Percentiles rank a stretch among this genome's conserved stretches.
These are phyloP conservation scores for Hsuehochloa calcarea DNA, from an alignment of 176 grass and related monocot species.

Conservation along the genomic window DNA sequence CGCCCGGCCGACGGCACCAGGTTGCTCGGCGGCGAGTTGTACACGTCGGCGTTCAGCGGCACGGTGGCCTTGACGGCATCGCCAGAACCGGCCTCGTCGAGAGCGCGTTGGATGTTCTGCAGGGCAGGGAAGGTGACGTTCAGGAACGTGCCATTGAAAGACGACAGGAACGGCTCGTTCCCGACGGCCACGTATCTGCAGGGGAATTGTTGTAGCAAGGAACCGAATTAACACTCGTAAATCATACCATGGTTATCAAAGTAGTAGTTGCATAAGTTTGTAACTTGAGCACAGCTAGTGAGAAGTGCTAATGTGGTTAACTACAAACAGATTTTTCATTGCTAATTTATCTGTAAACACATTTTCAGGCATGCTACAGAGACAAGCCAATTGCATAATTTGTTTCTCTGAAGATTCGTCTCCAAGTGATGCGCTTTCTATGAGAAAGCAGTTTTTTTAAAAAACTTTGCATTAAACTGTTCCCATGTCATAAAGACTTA, in stretches of 20 bases:
- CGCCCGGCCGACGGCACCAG: conserved; percentile 53
- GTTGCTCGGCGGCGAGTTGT: conserved; percentile 24
- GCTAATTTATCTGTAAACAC: neutral
- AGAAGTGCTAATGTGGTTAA: neutral
- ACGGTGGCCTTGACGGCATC: conserved; percentile 61
- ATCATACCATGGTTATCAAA: neutral
- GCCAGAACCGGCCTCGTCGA: conserved; percentile 64
- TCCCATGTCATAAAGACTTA: neutral
- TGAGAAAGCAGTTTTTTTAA: neutral
- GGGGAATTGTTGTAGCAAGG: neutral
- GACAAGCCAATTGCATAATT: neutral
- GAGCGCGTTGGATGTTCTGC: conserved; percentile 75
- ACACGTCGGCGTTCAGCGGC: conserved; percentile 86
- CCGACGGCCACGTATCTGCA: conserved; percentile 87
- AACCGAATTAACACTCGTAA: neutral
- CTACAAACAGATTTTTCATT: neutral
- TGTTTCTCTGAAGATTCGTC: neutral
- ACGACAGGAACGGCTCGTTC: conserved; percentile 78
- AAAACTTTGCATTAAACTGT: neutral
- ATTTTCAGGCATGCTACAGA: neutral
- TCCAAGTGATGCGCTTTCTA: neutral
- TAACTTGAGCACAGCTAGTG: neutral
- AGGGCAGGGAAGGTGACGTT: conserved; percentile 75
- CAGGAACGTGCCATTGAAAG: conserved; percentile 69
- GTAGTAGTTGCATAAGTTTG: neutral